Evolutionary conservation across 495 filamentous ascomycete species (phyloP), one percentile per base, ranked within the genome.

Genomic region (Aspergillus haitiensis): DNA sequence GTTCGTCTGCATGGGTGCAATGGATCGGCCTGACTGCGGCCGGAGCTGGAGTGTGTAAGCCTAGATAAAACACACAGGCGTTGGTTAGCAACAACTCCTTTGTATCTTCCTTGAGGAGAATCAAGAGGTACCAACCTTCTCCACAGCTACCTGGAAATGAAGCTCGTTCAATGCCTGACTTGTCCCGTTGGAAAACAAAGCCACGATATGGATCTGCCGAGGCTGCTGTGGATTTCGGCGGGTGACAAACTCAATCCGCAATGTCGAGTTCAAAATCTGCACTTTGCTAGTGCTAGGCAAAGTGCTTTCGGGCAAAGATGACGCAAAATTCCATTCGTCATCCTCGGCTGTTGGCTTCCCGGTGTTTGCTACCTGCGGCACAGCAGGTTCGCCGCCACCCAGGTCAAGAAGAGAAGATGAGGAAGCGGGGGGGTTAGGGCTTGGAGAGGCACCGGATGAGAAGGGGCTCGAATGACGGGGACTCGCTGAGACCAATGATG

Each of bases 291-390:
- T 77, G 31, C 79, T 83, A 10, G 82, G 79, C 1, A 84, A 72
- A 1, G 73, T 74, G 27, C 71, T 77, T 32, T 88, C 84, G 0
- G 92, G 92, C 3, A 98, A 76, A 0, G 94, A 89, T 5, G 94
- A 97, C 7, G 90, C 81, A 67, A 98, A 98, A 37, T 86, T 85
- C 94, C 94, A 98, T 65, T 98, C 94, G 61, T 98, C 94, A 53
- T 86, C 78, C 63, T 68, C 75, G 32, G 69, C 59, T 31, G 75
- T 31, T 21, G 13, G 66, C 51, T 74, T 64, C 53, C 71, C 67
- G 32, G 61, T 60, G 10, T 58, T 34, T 31, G 66, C 55, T 35
- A 73, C 65, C 16, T 58, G 59, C 56, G 66, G 66, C 42, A 56
- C 58, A 21, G 67, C 53, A 27, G 69, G 55, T 46, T 55, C 57